Evolutionary conservation across 2,329 filamentous ascomycete genomes (phyloP).

Genomic region (Rhinocladiella mackenziei): DNA sequence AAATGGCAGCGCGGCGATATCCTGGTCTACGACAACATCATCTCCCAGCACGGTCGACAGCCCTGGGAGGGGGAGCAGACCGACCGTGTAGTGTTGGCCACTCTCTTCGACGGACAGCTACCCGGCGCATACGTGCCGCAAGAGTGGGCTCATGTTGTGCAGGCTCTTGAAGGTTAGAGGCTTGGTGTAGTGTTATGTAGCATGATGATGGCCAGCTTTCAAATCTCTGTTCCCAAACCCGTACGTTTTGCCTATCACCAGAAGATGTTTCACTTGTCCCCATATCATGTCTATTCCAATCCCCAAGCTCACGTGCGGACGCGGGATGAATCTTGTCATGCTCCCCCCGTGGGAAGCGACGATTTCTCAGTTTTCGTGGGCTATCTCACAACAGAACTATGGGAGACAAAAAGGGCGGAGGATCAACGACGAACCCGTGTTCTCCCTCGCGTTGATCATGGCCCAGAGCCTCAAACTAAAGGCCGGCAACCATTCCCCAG

Average conservation of each 20-base stretch:
- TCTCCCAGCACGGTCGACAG: conserved; percentile 49
- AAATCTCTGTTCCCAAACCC: no score
- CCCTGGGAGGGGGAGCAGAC: conserved; percentile 47
- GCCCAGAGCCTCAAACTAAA: conserved; percentile 2
- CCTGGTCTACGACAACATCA: conserved; percentile 48
- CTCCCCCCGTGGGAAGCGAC: no score
- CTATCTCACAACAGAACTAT: no score
- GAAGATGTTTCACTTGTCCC: no score
- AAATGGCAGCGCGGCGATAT: conserved; percentile 48
- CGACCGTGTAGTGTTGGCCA: conserved; percentile 47
- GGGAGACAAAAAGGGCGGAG: no score
- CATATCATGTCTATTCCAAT: no score
- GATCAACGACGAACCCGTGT: no score
- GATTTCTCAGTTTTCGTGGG: no score
- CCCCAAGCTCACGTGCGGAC: no score
- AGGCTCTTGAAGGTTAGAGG: conserved; percentile 37
- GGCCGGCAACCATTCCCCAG: conserved; percentile 16
- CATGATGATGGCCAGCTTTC: no score
- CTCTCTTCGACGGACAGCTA: conserved; percentile 47
- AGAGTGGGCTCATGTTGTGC: conserved; percentile 48
- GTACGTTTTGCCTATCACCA: no score
- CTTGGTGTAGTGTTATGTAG: background rate
- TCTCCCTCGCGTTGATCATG: background rate
- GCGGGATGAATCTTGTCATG: no score
- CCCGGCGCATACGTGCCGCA: conserved; percentile 44